A percentile compares a stretch with the other conserved stretches of the same genome.
Conservation (phyloP, 2,329 filamentous ascomycete species). For the Alternaria panax region DNA sequence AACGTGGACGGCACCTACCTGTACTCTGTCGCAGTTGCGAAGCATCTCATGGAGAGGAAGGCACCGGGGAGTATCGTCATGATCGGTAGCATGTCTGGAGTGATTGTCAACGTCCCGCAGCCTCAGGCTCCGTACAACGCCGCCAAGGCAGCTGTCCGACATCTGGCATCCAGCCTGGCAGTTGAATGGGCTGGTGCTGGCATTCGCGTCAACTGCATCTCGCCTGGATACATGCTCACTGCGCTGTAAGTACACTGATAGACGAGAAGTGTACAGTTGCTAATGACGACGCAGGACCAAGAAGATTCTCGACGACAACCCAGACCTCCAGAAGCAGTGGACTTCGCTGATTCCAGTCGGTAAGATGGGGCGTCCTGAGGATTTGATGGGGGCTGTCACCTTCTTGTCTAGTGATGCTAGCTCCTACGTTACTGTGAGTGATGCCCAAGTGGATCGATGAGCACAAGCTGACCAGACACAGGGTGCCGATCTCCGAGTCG, state of each 20-base stretch:
- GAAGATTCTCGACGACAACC: conserved; percentile 94
- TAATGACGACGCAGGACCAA: conserved; percentile 69
- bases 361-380: conserved; percentile 90
- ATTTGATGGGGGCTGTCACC: conserved; percentile 91
- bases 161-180: conserved; percentile 84
- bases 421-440: conserved; percentile 48
- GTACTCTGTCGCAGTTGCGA: conserved; percentile 83
- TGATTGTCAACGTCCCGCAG: conserved; percentile 94
- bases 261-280: not conserved
- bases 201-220: conserved; percentile 95
- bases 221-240: conserved; percentile 95
- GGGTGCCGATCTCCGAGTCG: conserved; percentile 80
- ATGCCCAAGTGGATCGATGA: not conserved
- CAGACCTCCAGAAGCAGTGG: conserved; percentile 89
- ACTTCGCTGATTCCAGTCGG: conserved; percentile 89
- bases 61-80: conserved; percentile 85
- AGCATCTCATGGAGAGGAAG: conserved; percentile 85
- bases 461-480: conserved; percentile 37
- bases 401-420: conserved; percentile 82
- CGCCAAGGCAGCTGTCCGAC: conserved; percentile 88
- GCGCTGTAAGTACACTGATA: conserved; percentile 70
- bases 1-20: conserved; percentile 94
- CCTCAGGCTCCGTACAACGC: conserved; percentile 93
- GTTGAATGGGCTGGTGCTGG: conserved; percentile 91
- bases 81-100: conserved; percentile 93